Conservation (phyloP, 2,329 filamentous ascomycete species). For the Ophiobolus disseminans region DNA sequence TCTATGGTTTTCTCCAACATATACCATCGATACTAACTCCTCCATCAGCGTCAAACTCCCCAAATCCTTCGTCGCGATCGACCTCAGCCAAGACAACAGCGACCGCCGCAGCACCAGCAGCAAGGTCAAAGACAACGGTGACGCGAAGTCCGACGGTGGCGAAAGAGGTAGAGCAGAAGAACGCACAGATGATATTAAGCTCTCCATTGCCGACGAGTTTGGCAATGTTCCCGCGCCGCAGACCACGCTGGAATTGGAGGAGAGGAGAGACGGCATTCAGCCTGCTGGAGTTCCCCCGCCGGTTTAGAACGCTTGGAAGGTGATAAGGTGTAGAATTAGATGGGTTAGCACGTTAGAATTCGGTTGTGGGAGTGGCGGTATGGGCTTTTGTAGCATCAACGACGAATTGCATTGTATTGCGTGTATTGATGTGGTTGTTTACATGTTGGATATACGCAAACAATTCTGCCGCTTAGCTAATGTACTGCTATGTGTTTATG, state of each 20-base stretch:
- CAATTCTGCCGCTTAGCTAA: too few relatives aligned
- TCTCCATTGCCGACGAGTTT: slow-evolving; percentile 10
- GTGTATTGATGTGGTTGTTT: too few relatives aligned
- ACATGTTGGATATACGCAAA: too few relatives aligned
- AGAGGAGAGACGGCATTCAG: slow-evolving; percentile 6
- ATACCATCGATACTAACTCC: not conserved
- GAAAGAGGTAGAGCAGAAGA: slow-evolving; percentile 29
- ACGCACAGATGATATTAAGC: slow-evolving; percentile 10
- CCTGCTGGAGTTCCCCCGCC: slow-evolving; percentile 12
- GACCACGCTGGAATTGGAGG: slow-evolving; percentile 1
- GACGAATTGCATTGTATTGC: too few relatives aligned
- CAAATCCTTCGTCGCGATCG: slow-evolving; percentile 59
- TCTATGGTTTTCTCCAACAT: slow-evolving; percentile 20
- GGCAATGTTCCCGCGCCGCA: slow-evolving; percentile 5
- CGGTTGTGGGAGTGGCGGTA: too few relatives aligned
- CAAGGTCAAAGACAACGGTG: slow-evolving; percentile 28
- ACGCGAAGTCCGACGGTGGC: slow-evolving; percentile 19
- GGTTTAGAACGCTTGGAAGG: slow-evolving; percentile 12
- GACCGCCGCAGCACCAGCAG: slow-evolving; percentile 34
- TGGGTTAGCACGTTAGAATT: too few relatives aligned
- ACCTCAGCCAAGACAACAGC: slow-evolving; percentile 57
- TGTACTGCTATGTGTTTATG: too few relatives aligned
- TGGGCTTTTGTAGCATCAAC: too few relatives aligned
- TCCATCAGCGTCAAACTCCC: slow-evolving; percentile 55
- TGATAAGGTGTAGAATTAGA: not conserved